Percentiles rank a stretch among this genome's conserved stretches.
These are phyloP conservation scores for Hemerocallis citrina DNA, from an alignment of 106 monocot species.

Conservation along the genomic window DNA sequence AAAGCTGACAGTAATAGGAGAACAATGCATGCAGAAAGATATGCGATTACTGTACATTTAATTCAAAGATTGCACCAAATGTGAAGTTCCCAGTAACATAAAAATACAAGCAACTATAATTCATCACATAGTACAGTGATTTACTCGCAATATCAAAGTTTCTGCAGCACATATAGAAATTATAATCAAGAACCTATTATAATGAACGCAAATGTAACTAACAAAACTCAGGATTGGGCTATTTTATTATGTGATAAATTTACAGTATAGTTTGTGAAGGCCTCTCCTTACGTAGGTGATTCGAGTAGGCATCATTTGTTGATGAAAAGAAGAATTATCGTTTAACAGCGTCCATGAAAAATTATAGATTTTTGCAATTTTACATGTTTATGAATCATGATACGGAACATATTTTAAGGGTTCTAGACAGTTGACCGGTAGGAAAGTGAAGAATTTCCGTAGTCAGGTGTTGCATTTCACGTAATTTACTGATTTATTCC, in stretches of 20 bases:
- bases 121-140: not conserved
- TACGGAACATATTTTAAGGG: too few relatives aligned
- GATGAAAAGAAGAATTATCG: not conserved
- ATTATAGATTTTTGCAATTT: not conserved
- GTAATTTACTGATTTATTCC: too few relatives aligned
- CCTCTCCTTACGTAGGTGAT: not conserved
- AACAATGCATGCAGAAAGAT: not conserved
- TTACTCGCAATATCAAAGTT: not conserved
- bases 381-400: not conserved
- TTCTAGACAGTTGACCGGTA: too few relatives aligned
- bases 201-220: not conserved
- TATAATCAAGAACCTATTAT: not conserved
- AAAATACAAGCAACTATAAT: not conserved
- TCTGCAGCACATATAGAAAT: not conserved
- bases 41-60: not conserved
- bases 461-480: too few relatives aligned
- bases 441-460: too few relatives aligned
- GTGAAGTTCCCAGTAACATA: not conserved
- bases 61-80: too few relatives aligned
- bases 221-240: not conserved
- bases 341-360: too few relatives aligned
- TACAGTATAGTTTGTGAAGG: not conserved
- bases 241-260: not conserved
- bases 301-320: not conserved
- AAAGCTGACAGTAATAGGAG: not conserved